A percentile compares a stretch with the other conserved stretches of the same genome.
These are phyloP conservation scores for Aristolochia fimbriata DNA, from an alignment of 164 flowering plant genomes.

Conservation along the genomic window DNA sequence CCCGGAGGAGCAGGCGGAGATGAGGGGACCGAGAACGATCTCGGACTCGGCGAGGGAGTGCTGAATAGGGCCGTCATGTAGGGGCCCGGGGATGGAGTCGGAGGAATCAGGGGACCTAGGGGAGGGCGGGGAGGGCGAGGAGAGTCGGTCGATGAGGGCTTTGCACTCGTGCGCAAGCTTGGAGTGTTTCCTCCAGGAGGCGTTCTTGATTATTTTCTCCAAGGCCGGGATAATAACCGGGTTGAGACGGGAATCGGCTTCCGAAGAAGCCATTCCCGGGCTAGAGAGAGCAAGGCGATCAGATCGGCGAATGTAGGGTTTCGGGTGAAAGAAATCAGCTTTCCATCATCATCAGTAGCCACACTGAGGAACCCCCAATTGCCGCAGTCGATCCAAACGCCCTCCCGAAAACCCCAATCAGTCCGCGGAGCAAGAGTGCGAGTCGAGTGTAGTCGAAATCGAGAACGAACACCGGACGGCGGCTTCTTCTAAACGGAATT, in stretches of 20 bases:
- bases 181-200: slow-evolving; percentile 90
- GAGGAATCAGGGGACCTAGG: slow-evolving; percentile 17
- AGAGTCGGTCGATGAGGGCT: slow-evolving; percentile 41
- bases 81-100: slow-evolving; percentile 53
- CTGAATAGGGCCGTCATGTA: slow-evolving; percentile 46
- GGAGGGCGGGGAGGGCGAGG: slow-evolving; percentile 6
- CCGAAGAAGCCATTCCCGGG: slow-evolving; percentile 96
- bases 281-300: slow-evolving; percentile 5
- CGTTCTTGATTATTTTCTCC: slow-evolving; percentile 82
- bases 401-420: too few relatives aligned
- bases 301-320: slow-evolving; percentile 18
- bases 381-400: too few relatives aligned
- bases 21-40: slow-evolving; percentile 56
- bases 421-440: background rate
- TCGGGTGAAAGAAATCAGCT: background rate
- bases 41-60: slow-evolving; percentile 74
- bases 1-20: slow-evolving; percentile 54
- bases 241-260: slow-evolving; percentile 89
- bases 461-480: background rate
- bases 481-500: background rate
- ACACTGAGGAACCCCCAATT: too few relatives aligned
- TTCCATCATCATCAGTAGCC: too few relatives aligned
- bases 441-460: background rate
- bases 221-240: slow-evolving; percentile 62
- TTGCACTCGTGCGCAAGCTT: slow-evolving; percentile 84